A percentile compares a stretch with the other conserved stretches of the same genome.
Conservation (phyloP, 2,329 filamentous ascomycete genomes). For the Tolypocladium inflatum region DNA sequence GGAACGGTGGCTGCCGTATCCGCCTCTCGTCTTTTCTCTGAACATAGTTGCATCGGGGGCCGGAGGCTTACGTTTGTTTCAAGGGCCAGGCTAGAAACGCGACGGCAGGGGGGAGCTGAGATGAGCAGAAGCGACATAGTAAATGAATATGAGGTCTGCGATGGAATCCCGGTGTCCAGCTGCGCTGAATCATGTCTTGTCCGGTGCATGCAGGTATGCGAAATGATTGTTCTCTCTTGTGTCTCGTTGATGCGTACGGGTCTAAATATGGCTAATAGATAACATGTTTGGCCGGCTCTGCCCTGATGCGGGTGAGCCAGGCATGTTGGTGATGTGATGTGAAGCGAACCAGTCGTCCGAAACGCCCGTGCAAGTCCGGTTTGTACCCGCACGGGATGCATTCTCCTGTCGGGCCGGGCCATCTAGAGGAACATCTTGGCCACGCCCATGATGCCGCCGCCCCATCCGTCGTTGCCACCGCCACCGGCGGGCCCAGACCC, state of each 20-base stretch:
- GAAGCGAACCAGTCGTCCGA: neutral
- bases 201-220: neutral
- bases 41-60: neutral
- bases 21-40: neutral
- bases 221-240: neutral
- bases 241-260: neutral
- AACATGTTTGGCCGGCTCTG: neutral
- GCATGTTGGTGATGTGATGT: neutral
- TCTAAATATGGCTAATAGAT: neutral
- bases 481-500: constrained; percentile 13
- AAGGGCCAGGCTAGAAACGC: neutral
- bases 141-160: neutral
- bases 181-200: too few species aligned
- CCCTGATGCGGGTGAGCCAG: neutral
- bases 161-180: neutral
- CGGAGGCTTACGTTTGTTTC: neutral
- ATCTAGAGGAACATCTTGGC: constrained; percentile 27
- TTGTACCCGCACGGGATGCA: neutral
- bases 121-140: neutral
- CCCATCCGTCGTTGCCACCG: constrained; percentile 19
- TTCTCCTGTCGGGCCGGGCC: neutral
- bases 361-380: neutral
- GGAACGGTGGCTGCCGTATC: neutral
- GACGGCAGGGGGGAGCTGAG: neutral
- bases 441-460: constrained; percentile 25